Evolutionary conservation across 2,329 filamentous ascomycete genomes (phyloP).

Genomic region (Arthroderma uncinatum): DNA sequence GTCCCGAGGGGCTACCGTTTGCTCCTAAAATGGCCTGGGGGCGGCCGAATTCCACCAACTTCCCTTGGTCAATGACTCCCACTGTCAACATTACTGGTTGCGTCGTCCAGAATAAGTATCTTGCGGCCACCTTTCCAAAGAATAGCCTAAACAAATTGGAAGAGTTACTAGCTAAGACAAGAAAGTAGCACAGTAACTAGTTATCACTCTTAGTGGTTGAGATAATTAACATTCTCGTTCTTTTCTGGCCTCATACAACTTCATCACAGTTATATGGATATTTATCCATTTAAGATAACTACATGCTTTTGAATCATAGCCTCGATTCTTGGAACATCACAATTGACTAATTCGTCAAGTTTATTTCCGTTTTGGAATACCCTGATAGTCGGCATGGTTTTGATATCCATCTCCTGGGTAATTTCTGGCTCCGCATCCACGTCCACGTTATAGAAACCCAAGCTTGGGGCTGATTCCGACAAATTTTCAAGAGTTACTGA

Average conservation of each 20-base stretch:
- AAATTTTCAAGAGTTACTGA: conserved; percentile 43
- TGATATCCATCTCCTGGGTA: conserved; percentile 40
- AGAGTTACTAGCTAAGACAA: too few relatives aligned
- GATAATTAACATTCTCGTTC: too few relatives aligned
- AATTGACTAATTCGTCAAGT: conserved; percentile 40
- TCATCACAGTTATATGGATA: too few relatives aligned
- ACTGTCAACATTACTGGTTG: conserved; percentile 8
- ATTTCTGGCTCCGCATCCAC: conserved; percentile 43
- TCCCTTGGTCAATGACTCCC: not conserved
- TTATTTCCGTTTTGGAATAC: conserved; percentile 31
- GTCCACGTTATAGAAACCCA: conserved; percentile 46
- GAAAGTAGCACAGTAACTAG: too few relatives aligned
- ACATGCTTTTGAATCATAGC: conserved; percentile 18
- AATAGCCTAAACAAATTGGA: conserved; percentile 4
- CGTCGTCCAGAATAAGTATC: conserved; percentile 4
- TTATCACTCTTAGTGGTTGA: too few relatives aligned
- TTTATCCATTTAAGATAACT: too few relatives aligned
- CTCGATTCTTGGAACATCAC: conserved; percentile 56
- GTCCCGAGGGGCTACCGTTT: too few relatives aligned
- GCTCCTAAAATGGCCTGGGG: too few relatives aligned
- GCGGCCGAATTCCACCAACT: too few relatives aligned
- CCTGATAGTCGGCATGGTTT: conserved; percentile 37
- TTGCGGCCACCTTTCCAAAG: conserved; percentile 4
- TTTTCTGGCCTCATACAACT: too few relatives aligned
- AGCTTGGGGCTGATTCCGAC: conserved; percentile 39